Evolutionary conservation across 148 eudicot species (phyloP).

Genomic region (Vaccinium macrocarpon): DNA sequence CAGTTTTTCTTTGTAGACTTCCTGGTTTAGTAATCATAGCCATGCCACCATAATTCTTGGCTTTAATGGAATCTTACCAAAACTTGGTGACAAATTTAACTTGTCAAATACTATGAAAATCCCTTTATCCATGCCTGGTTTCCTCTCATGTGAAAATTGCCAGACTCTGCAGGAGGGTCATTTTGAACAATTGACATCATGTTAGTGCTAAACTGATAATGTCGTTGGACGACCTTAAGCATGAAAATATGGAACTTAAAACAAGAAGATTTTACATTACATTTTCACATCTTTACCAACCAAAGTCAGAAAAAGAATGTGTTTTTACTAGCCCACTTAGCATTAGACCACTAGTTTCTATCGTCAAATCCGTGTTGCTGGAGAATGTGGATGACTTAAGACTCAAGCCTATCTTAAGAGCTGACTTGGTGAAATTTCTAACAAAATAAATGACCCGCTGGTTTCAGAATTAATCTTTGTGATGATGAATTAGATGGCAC

Average conservation of each 20-base stretch:
- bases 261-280: not conserved
- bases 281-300: not conserved
- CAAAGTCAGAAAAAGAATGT: not conserved
- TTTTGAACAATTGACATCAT: not conserved
- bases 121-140: not conserved
- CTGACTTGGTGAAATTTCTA: not conserved
- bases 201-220: not conserved
- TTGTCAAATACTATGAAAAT: not conserved
- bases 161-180: not conserved
- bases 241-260: not conserved
- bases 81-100: not conserved
- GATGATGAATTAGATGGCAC: not conserved
- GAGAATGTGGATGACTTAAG: not conserved
- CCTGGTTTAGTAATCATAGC: conserved; percentile 1
- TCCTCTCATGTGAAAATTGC: not conserved
- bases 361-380: not conserved
- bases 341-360: not conserved
- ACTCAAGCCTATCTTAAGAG: not conserved
- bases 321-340: not conserved
- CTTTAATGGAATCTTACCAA: not conserved
- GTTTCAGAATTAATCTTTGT: not conserved
- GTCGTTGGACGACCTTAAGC: not conserved
- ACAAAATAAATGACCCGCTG: not conserved
- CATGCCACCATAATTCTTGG: not conserved
- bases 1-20: conserved; percentile 5